phyloP scores from a whole-genome alignment of 2,329 filamentous ascomycete genomes.

The Fusarium anthophilum region DNA sequence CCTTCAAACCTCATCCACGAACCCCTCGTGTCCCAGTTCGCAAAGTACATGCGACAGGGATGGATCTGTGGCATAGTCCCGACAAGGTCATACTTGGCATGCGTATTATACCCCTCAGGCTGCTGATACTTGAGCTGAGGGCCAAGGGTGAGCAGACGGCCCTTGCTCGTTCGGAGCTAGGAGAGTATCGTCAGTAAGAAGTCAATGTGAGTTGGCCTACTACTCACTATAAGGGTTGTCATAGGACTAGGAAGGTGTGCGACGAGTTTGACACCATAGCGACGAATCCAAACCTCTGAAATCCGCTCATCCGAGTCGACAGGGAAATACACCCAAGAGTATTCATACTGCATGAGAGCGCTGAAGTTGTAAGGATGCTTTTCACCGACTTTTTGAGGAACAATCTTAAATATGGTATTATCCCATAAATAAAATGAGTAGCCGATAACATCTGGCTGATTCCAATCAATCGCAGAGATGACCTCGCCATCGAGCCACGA shows the following conservation, averaged over 20 bases:
- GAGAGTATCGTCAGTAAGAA: accelerated
- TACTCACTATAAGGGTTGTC: background rate
- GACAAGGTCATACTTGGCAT: background rate
- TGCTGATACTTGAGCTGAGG: background rate
- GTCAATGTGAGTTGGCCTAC: accelerated
- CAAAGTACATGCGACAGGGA: background rate
- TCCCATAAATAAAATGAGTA: background rate
- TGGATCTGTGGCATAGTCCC: accelerated
- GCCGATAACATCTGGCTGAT: accelerated
- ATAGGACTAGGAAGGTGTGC: too few relatives aligned
- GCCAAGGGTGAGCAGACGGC: background rate
- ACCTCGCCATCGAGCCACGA: accelerated
- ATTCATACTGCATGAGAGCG: accelerated
- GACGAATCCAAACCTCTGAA: background rate
- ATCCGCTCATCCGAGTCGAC: background rate
- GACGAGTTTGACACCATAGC: background rate
- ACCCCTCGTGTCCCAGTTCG: accelerated
- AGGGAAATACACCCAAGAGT: background rate
- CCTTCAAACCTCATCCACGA: background rate
- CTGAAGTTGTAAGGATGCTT: accelerated
- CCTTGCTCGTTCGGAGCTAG: background rate
- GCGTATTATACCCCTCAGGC: accelerated
- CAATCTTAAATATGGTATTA: background rate
- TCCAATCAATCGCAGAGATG: background rate
- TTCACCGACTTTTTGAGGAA: background rate